phyloP scores from a whole-genome alignment of 1,139 yeast species.

The Zygosaccharomyces sapae region DNA sequence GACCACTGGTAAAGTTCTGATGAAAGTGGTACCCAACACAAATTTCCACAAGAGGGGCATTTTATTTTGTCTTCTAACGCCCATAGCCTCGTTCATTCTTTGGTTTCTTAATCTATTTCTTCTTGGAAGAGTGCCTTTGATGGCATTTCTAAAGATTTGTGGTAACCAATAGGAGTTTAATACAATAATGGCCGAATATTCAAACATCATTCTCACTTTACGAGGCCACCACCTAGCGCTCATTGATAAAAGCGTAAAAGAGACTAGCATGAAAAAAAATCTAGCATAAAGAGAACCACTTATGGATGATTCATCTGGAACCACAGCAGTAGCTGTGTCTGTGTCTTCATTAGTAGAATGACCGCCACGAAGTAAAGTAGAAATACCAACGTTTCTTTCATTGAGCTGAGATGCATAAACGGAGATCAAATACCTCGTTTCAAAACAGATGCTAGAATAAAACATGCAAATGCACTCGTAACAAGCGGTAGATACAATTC shows the following conservation, averaged over 20 bases:
- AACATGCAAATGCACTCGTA: constrained; percentile 64
- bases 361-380: constrained; percentile 26
- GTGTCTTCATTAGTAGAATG: constrained; percentile 21
- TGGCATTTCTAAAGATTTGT: constrained; percentile 74
- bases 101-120: constrained; percentile 20
- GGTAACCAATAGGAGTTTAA: constrained; percentile 86
- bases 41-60: constrained; percentile 43
- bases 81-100: constrained; percentile 12
- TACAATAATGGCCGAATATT: constrained; percentile 48
- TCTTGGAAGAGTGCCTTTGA: constrained; percentile 37
- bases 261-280: constrained; percentile 55
- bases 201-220: constrained; percentile 51
- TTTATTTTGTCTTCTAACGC: constrained; percentile 24
- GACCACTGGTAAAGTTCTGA: constrained; percentile 60
- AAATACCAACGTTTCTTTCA: constrained; percentile 42
- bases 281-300: constrained; percentile 59
- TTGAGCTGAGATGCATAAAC: constrained; percentile 70
- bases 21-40: constrained; percentile 58
- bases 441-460: constrained; percentile 69
- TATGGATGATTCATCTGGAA: constrained; percentile 52
- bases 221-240: constrained; percentile 65
- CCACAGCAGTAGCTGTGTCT: constrained; percentile 15
- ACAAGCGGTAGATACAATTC: constrained; percentile 63
- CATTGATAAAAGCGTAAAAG: constrained; percentile 54
- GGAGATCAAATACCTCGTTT: constrained; percentile 66